Evolutionary conservation across 2,329 filamentous ascomycete species (phyloP).

Genomic region (Neoascochyta sp.): DNA sequence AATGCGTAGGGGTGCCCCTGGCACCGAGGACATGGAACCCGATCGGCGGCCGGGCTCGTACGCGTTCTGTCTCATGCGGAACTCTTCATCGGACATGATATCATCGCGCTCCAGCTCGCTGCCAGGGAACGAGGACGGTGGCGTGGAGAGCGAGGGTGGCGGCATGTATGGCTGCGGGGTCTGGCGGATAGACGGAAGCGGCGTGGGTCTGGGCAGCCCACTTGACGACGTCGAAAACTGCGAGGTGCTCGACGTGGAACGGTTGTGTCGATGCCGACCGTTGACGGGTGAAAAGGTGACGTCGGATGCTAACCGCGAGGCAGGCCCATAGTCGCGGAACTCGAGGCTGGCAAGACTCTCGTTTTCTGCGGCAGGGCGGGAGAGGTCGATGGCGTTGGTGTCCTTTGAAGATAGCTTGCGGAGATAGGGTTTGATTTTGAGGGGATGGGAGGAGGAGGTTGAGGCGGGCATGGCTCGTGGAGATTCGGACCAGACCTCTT

Average conservation of each 20-base stretch:
- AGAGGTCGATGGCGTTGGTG: slow-evolving; percentile 52
- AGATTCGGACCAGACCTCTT: slow-evolving; percentile 32
- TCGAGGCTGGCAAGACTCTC: slow-evolving; percentile 51
- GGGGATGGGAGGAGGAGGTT: slow-evolving; percentile 18
- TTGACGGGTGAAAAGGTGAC: slow-evolving; percentile 43
- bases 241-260: slow-evolving; percentile 55
- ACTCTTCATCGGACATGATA: slow-evolving; percentile 47
- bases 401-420: slow-evolving; percentile 52
- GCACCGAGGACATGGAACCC: slow-evolving; percentile 45
- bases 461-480: slow-evolving; percentile 23
- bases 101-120: slow-evolving; percentile 44
- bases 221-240: slow-evolving; percentile 51
- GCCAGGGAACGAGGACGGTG: slow-evolving; percentile 48
- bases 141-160: slow-evolving; percentile 48
- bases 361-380: slow-evolving; percentile 54
- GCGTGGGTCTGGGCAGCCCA: slow-evolving; percentile 48
- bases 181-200: slow-evolving; percentile 55
- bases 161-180: slow-evolving; percentile 54
- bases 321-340: slow-evolving; percentile 39
- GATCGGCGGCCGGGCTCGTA: slow-evolving; percentile 42
- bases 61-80: slow-evolving; percentile 38
- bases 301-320: slow-evolving; percentile 42
- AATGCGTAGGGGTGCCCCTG: slow-evolving; percentile 37
- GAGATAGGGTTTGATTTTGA: slow-evolving; percentile 55
- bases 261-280: slow-evolving; percentile 44